A percentile compares a stretch with the other conserved stretches of the same genome.
Conservation (phyloP, 257 asterid species). For the Capsicum pubescens region DNA sequence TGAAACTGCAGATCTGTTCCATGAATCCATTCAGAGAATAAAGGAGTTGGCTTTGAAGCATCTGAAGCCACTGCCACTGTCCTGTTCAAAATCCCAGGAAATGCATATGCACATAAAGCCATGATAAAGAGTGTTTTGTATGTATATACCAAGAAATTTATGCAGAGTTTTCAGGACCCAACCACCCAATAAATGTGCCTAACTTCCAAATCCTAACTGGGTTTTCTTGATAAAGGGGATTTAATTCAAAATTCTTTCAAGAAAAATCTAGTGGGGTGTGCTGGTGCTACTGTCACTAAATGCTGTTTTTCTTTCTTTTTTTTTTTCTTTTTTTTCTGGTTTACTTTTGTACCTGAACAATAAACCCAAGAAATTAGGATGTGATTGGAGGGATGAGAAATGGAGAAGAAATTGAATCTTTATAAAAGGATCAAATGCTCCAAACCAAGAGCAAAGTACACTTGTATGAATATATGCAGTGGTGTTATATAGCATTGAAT, state of each 20-base stretch:
- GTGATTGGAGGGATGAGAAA: neutral
- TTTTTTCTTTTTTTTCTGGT: neutral
- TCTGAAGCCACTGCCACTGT: conserved; percentile 42
- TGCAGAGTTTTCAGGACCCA: conserved; percentile 14
- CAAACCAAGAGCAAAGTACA: conserved; percentile 16
- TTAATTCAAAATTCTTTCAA: neutral
- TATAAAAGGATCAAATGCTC: conserved; percentile 3
- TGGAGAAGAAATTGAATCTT: neutral
- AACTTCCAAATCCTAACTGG: neutral
- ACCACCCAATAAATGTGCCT: neutral
- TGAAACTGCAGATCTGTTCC: conserved; percentile 61
- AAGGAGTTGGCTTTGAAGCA: conserved; percentile 41
- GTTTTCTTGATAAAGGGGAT: neutral
- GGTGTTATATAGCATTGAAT: neutral
- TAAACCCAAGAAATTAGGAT: neutral
- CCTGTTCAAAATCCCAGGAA: conserved; percentile 61
- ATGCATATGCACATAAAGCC: conserved; percentile 70
- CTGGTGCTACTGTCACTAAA: neutral
- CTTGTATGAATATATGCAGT: neutral
- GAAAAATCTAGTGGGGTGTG: conserved; percentile 22
- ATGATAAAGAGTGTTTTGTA: conserved; percentile 33
- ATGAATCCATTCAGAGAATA: conserved; percentile 50
- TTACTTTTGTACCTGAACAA: neutral
- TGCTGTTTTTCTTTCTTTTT: neutral
- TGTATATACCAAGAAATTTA: neutral